Evolutionary conservation across 2,329 filamentous ascomycete genomes (phyloP), one percentile per base, ranked within the genome.

Genomic region (Metarhizium sp.): DNA sequence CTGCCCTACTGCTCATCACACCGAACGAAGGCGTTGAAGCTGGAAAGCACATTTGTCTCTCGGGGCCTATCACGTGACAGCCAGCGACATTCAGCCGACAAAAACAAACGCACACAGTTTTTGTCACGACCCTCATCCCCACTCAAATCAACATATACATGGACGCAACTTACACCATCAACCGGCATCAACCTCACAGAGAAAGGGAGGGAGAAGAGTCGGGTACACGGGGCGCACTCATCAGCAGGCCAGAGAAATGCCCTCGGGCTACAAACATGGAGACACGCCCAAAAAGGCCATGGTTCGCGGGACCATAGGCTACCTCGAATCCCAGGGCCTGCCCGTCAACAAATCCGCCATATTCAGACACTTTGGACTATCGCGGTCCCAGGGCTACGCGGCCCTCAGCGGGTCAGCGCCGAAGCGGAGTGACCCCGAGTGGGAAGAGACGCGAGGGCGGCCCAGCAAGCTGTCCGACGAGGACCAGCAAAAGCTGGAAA

Each of bases 291-390:
- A 70, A 59, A 70, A 69, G 64, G 69, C 68, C 55, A 69, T 72
- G 67, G 70, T 71, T 40, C 65, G 70, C 11, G 70, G 70, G 8
- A 71, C 68, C 50, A 71, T 72, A 59, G 71, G 70, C 4, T 72
- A 71, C 59, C 68, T 72, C 16, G 70, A 72, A 59, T 66, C 68
- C 2, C 66, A 71, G 38, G 69, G 68, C 55, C 62, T 71, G 18
- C 67, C 67, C 2, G 69, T 72, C 53, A 72, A 72, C 64, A 71
- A 72, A 61, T 67, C 67, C 36, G 69, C 70, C 62, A 71, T 72
- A 57, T 72, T 72, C 57, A 64, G 68, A 36, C 70, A 72, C 59
- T 72, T 72, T 61, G 67, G 67, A 20, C 63, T 72, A 14, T 70
- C 70, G 34, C 68, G 69, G 0, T 70, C 69, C 2, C 69, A 72